Percentiles rank a stretch among this genome's conserved stretches.
Conservation (phyloP, 768 basidiomycete species). For the Clavulina sp. region DNA sequence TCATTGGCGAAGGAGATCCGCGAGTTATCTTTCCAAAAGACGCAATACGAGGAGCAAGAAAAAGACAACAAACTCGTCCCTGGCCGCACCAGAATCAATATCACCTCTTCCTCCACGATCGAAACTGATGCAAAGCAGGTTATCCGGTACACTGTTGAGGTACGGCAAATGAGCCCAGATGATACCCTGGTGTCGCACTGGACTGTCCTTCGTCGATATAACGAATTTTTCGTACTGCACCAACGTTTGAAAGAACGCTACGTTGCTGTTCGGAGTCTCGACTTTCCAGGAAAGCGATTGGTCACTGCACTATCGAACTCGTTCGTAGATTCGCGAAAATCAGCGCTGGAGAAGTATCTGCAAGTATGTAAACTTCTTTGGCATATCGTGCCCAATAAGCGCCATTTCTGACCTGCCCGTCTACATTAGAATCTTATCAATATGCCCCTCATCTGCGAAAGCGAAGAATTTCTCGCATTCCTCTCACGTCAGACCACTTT, state of each 20-base stretch:
- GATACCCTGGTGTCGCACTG: constrained; percentile 72
- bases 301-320: constrained; percentile 74
- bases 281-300: constrained; percentile 88
- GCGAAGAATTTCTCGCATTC: constrained; percentile 65
- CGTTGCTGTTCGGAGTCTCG: constrained; percentile 44
- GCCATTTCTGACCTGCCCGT: background rate
- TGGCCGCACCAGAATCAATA: constrained; percentile 65
- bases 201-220: constrained; percentile 87
- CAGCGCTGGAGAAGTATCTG: constrained; percentile 73
- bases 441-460: constrained; percentile 61
- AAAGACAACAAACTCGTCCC: constrained; percentile 74
- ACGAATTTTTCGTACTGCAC: constrained; percentile 85
- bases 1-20: constrained; percentile 69
- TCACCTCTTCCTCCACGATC: constrained; percentile 28
- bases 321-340: constrained; percentile 67
- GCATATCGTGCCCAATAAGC: background rate
- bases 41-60: constrained; percentile 89
- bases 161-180: constrained; percentile 71
- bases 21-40: constrained; percentile 73
- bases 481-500: constrained; percentile 79
- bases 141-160: constrained; percentile 79
- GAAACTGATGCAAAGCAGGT: constrained; percentile 74
- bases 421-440: constrained; percentile 44
- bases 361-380: constrained; percentile 37
- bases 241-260: constrained; percentile 68